phyloP scores from a whole-genome alignment of 371 early-diverging fungal genomes.

The Apophysomyces variabilis region DNA sequence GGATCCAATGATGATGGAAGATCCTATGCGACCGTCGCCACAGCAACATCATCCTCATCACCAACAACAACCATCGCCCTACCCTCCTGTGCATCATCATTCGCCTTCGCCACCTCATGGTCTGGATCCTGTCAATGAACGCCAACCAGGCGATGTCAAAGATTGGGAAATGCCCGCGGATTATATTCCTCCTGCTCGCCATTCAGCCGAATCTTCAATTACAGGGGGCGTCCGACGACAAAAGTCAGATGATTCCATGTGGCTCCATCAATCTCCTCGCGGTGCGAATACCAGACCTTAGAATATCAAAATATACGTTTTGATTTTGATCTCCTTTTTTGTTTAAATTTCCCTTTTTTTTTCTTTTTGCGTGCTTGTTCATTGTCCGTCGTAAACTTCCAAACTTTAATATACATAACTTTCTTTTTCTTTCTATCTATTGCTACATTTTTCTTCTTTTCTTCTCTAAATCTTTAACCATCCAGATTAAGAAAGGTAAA shows the following conservation, averaged over 20 bases:
- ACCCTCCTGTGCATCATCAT: no score
- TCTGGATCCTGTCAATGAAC: slow-evolving; percentile 2
- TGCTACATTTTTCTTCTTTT: no score
- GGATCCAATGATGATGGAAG: slow-evolving; percentile 9
- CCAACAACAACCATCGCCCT: neutral
- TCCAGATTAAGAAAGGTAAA: no score
- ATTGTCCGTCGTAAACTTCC: neutral
- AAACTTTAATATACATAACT: no score
- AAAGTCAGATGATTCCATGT: slow-evolving; percentile 30
- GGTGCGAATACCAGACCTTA: slow-evolving; percentile 11
- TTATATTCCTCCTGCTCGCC: slow-evolving; percentile 9
- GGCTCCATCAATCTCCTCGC: slow-evolving; percentile 30
- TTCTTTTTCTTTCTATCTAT: no score
- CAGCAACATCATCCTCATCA: neutral
- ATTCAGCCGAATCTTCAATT: slow-evolving; percentile 3
- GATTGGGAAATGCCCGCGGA: slow-evolving; percentile 17
- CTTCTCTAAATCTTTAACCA: no score
- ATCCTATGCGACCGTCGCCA: neutral
- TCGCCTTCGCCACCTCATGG: neutral
- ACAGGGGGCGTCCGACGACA: slow-evolving; percentile 16
- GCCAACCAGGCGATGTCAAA: slow-evolving; percentile 7
- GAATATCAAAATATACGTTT: no score
- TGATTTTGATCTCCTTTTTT: neutral
- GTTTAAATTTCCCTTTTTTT: neutral
- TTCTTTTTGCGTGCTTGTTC: neutral